These are phyloP conservation scores for Celoporthe dispersa DNA, from an alignment of 2,329 filamentous ascomycete species.

Conservation along the genomic window DNA sequence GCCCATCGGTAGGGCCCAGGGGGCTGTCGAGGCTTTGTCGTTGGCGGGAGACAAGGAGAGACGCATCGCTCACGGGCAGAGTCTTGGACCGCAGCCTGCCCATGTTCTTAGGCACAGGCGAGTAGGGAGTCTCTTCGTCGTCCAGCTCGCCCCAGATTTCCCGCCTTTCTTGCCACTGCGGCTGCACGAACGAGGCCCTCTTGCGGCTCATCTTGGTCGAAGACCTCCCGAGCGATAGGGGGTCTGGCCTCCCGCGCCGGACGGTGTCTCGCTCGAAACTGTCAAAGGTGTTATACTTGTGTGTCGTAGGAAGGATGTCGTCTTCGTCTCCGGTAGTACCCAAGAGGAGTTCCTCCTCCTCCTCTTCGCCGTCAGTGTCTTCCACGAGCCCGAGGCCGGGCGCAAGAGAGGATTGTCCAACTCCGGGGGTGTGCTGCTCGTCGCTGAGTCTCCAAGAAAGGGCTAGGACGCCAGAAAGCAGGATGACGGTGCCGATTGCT, in stretches of 20 bases:
- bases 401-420: conserved; percentile 71
- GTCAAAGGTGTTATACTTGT: conserved; percentile 54
- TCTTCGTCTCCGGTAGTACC: conserved; percentile 53
- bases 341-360: conserved; percentile 59
- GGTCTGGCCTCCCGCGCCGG: conserved; percentile 35
- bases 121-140: conserved; percentile 63
- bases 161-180: conserved; percentile 66
- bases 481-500: conserved; percentile 80
- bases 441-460: conserved; percentile 93
- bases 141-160: conserved; percentile 91
- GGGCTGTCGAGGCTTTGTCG: conserved; percentile 40
- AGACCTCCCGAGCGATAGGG: conserved; percentile 15
- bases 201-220: conserved; percentile 16
- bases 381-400: conserved; percentile 84
- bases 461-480: conserved; percentile 86
- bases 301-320: conserved; percentile 39
- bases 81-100: conserved; percentile 54
- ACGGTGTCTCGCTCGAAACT: conserved; percentile 39
- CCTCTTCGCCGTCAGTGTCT: conserved; percentile 64
- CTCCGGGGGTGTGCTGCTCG: conserved; percentile 65
- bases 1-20: conserved; percentile 17
- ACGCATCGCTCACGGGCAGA: conserved; percentile 45
- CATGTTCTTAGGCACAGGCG: conserved; percentile 37
- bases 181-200: conserved; percentile 32
- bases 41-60: conserved; percentile 42